Percentiles rank a stretch among this genome's conserved stretches.
Evolutionary conservation across 345 rosid genomes (phyloP).

Genomic region (Aegle marmelos): DNA sequence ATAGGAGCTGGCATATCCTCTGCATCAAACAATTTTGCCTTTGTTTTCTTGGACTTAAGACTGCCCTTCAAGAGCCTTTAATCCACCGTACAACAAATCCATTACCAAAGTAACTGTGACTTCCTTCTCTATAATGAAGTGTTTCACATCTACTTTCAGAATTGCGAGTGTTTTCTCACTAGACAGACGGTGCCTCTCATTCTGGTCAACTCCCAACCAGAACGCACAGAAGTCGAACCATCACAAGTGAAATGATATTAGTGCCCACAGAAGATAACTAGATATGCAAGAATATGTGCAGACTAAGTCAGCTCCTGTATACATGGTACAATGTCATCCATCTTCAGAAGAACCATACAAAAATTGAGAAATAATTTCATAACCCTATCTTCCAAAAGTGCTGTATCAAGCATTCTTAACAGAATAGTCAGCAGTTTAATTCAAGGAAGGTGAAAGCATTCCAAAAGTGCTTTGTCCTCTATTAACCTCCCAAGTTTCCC

Average conservation of each 20-base stretch:
- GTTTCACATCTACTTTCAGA: slow-evolving; percentile 79
- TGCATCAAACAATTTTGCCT: slow-evolving; percentile 42
- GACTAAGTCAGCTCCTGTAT: not conserved
- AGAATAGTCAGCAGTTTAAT: not conserved
- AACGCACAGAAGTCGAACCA: slow-evolving; percentile 71
- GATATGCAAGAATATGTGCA: not conserved
- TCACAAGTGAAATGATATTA: slow-evolving; percentile 8
- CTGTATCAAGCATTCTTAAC: not conserved
- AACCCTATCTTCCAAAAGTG: not conserved
- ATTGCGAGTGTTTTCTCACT: slow-evolving; percentile 74
- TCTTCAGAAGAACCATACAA: slow-evolving; percentile 9
- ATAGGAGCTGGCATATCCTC: slow-evolving; percentile 80
- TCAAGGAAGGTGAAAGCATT: not conserved
- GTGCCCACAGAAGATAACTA: not conserved
- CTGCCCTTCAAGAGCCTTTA: slow-evolving; percentile 93
- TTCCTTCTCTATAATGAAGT: slow-evolving; percentile 89
- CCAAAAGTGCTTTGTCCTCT: slow-evolving; percentile 56
- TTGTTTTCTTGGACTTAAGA: slow-evolving; percentile 59
- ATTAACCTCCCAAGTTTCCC: slow-evolving; percentile 64
- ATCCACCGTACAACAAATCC: slow-evolving; percentile 97
- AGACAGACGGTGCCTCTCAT: slow-evolving; percentile 66
- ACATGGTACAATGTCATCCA: not conserved
- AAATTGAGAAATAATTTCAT: not conserved
- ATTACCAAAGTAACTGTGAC: slow-evolving; percentile 93
- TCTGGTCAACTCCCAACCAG: slow-evolving; percentile 82